phyloP scores from a whole-genome alignment of 2,329 filamentous ascomycete genomes.

The Dactylellina leptospora region DNA sequence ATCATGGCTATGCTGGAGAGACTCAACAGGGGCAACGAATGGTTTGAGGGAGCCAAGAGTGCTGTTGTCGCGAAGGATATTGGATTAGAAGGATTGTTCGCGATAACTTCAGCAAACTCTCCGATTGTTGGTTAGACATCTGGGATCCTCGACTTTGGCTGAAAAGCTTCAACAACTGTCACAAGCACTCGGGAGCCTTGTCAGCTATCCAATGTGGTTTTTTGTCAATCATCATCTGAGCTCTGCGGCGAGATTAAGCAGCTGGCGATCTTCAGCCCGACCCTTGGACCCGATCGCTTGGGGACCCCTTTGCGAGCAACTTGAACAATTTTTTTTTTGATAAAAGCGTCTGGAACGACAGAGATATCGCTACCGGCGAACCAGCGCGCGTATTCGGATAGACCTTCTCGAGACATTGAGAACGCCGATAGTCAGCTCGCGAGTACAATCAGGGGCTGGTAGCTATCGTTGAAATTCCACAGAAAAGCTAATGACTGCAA shows the following conservation, averaged over 20 bases:
- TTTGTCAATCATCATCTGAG: background rate
- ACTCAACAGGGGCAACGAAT: slow-evolving; percentile 12
- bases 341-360: too few species aligned
- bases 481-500: too few species aligned
- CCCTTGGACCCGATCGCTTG: background rate
- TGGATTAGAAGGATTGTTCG: slow-evolving; percentile 30
- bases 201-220: background rate
- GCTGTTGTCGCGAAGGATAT: slow-evolving; percentile 6
- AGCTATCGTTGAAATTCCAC: too few species aligned
- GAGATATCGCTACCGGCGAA: too few species aligned
- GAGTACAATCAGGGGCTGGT: too few species aligned
- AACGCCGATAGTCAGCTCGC: too few species aligned
- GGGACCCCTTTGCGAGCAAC: background rate
- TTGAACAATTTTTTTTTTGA: too few species aligned
- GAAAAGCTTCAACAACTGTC: too few species aligned
- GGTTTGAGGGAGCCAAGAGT: slow-evolving; percentile 25
- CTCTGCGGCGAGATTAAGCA: background rate
- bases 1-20: slow-evolving; percentile 30
- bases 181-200: too few species aligned
- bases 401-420: too few species aligned
- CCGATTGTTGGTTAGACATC: background rate
- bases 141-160: too few species aligned
- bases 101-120: background rate
- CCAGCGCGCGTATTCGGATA: too few species aligned
- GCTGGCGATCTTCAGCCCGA: background rate